Conservation (phyloP, 2,329 filamentous ascomycete species). For the Penicillium sp. region DNA sequence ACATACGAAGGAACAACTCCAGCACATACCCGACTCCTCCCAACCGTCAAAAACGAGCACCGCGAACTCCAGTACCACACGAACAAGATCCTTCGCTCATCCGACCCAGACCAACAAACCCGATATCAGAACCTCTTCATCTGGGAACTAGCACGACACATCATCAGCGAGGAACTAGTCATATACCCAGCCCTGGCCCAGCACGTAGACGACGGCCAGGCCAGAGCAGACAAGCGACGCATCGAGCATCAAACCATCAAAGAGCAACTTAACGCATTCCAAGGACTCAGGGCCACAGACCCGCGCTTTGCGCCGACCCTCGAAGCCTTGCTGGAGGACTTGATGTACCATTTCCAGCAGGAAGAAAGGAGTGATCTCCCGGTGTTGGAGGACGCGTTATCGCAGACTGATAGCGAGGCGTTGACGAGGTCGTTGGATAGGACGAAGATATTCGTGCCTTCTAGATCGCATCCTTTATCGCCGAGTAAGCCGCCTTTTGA, state of each 20-base stretch:
- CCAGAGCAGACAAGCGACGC: conserved; percentile 47
- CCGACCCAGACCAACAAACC: conserved; percentile 42
- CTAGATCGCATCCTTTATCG: conserved; percentile 48
- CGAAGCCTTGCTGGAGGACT: conserved; percentile 40
- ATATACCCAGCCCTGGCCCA: conserved; percentile 53
- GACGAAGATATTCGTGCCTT: conserved; percentile 52
- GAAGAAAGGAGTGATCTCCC: conserved; percentile 50
- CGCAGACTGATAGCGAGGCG: conserved; percentile 30
- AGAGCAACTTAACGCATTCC: conserved; percentile 47
- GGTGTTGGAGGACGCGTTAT: conserved; percentile 43
- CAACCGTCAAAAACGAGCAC: conserved; percentile 43
- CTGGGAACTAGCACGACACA: conserved; percentile 51
- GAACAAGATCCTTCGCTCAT: conserved; percentile 40
- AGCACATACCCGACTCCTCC: conserved; percentile 25
- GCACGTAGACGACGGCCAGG: conserved; percentile 42
- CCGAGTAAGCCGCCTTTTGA: conserved; percentile 54
- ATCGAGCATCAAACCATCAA: conserved; percentile 52
- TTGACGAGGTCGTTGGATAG: conserved; percentile 45
- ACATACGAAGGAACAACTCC: conserved; percentile 9
- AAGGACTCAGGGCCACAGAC: conserved; percentile 41
- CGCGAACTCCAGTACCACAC: conserved; percentile 41
- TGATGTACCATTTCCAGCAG: conserved; percentile 47
- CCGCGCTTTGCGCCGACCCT: conserved; percentile 43
- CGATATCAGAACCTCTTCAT: conserved; percentile 50
- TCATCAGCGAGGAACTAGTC: conserved; percentile 50